Base-by-base conservation (phyloP, 257 asterid genomes). In the Solanum ahanhuiri region DNA sequence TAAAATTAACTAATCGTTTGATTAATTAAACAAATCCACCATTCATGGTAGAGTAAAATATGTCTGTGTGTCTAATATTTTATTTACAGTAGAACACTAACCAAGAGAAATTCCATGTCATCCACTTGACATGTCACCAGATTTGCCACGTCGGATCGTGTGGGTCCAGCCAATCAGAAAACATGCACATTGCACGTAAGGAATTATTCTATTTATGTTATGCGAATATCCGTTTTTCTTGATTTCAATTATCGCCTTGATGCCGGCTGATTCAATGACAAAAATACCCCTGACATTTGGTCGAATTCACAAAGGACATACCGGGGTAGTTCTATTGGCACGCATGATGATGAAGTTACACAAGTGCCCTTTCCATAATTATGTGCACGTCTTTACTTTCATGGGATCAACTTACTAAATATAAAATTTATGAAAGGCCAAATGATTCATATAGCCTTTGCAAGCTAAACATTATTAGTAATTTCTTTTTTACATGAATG, bases 171-270 rank as follows among this genome's bases (percentile, higher is more conserved):
- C 30, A 28, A 87, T 85, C 85, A 81, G 84, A 54, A 90, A 90
- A 85, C 89, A 86, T 81, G 25, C 91, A 70, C 34, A 5, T 0
- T 25, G 3, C 89, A 70, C 93, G 90, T 63, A 90, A 88, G 30
- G 94, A 88, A 93, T 91, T 86, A 92, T 91, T 79, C 93, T 51
- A 37, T 41, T 33, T 6, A 4, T 4, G 15, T 23, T 85, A 83
- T 88, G 88, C 91, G 93, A 91, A 91, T 91, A 89, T 89, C 85
- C 93, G 20, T 9, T 51, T 76, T 76, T 60, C 48, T 12, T 12
- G 31, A 66, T 28, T 48, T 54, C 85, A 25, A 35, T 6, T 33
- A 35, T 7, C 12, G 31, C 12, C 3, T 7, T 5, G 22, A 12
- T 18, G 90, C n/a, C 85, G 84, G 88, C 85, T 17, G 11, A 1